Base-by-base conservation (phyloP, 192 early-diverging fungal genomes). In the Oehlia diaphana region DNA sequence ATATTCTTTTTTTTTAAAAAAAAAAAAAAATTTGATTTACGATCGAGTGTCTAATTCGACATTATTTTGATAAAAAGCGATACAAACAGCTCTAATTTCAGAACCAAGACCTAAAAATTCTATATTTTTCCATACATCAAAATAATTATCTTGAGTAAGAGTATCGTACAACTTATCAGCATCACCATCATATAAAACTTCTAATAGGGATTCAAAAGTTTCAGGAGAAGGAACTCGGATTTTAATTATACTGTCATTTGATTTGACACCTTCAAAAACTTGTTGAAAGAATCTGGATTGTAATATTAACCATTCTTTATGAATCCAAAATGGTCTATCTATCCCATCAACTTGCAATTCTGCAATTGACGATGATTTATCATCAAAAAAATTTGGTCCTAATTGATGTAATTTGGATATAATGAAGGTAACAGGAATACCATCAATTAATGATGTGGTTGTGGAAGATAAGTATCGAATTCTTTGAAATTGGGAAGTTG, bases 281-380 rank as follows among this genome's bases (percentile, higher is more conserved):
- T 35, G 26, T 16, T 74, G 23, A 61, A 74, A 74, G 23, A 74
- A 74, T 2, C 23, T 74, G 61, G 72, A 74, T 74, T 74, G 72
- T 10, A 61, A 28, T 61, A 58, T 44, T 12, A 74, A n/a, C n/a
- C 21, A 74, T 74, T 74, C 72, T 53, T 58, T 74, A 61, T 74
- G 72, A n/a, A 74, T 23, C 72, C 72, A 74, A 42, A 74, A 74
- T 3, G 72, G 42, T 58, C 37, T 61, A 10, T 47, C 47, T n/a
- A 74, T 74, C 16, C 72, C 72, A 49, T 49, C 50, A 2, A 74
- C 53, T 9, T 44, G 12, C 0, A 74, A 44, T 33, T 61, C 72
- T 0, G 50, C 72, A 19, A 37, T 26, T 26, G 72, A 28, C 2
- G 72, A 61, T 0, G 28, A 58, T 37, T 74, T 74, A 35, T 74